Evolutionary conservation across 495 filamentous ascomycete species (phyloP).

Genomic region (Aspergillus bertholletiae): DNA sequence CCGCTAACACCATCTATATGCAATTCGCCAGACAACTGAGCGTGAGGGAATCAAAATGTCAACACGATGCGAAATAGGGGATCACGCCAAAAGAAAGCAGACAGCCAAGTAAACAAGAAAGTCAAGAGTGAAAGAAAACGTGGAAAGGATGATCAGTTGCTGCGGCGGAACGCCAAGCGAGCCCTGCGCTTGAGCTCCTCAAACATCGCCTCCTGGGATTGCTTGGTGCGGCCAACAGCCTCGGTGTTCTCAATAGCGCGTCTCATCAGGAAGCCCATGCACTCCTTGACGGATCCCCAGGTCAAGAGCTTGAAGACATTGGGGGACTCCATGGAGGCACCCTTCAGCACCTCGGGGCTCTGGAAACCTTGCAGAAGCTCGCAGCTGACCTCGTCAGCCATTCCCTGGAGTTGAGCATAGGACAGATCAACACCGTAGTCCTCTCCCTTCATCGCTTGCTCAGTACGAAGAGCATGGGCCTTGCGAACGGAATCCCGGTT

Average conservation of each 20-base stretch:
- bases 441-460: constrained; percentile 43
- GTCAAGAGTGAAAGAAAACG: constrained; percentile 1
- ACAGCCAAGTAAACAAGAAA: too few species aligned
- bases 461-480: constrained; percentile 57
- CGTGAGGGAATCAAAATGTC: constrained; percentile 9
- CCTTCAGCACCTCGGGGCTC: constrained; percentile 15
- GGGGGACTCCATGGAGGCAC: constrained; percentile 39
- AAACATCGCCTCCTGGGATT: constrained; percentile 71
- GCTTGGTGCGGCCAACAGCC: constrained; percentile 72
- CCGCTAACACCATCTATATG: constrained; percentile 30
- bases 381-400: constrained; percentile 93
- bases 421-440: constrained; percentile 56
- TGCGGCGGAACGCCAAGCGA: constrained; percentile 35
- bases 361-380: constrained; percentile 63
- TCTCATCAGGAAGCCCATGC: constrained; percentile 86
- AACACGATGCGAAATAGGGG: constrained; percentile 2
- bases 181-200: constrained; percentile 65
- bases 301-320: constrained; percentile 85
- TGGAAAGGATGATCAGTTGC: constrained; percentile 14
- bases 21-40: constrained; percentile 5
- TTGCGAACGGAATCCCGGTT: constrained; percentile 77
- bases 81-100: constrained; percentile 3
- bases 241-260: constrained; percentile 90
- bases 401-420: constrained; percentile 91
- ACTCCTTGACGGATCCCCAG: constrained; percentile 90